phyloP scores from a whole-genome alignment of 129 eudicot species.

The Erigeron canadensis region DNA sequence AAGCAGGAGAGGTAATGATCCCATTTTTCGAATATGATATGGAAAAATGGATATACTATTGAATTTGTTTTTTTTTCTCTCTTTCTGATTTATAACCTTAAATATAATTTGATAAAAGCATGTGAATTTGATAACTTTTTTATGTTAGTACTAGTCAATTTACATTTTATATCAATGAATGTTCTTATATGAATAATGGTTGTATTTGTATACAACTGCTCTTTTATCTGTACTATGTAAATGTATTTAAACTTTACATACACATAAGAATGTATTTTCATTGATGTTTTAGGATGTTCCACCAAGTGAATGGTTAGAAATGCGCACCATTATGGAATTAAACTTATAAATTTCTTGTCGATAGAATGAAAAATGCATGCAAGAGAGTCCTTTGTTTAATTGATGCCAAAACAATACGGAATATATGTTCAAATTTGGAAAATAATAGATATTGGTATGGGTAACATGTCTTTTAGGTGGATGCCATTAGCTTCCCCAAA shows the following conservation, averaged over 20 bases:
- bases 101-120: neutral
- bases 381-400: constrained; percentile 11
- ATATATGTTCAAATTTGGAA: constrained; percentile 8
- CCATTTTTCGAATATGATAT: constrained; percentile 1
- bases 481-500: neutral
- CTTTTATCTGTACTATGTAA: neutral
- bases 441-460: neutral
- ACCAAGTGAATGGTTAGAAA: neutral
- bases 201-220: neutral
- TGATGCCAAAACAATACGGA: neutral
- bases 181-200: neutral
- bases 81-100: neutral
- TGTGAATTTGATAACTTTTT: neutral
- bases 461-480: neutral
- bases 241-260: neutral
- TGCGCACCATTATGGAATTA: neutral
- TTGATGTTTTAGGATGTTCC: constrained; percentile 9
- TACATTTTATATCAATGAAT: neutral
- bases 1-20: constrained; percentile 72
- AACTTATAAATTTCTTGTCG: neutral
- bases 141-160: neutral
- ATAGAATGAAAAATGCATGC: constrained; percentile 2
- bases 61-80: neutral
- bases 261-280: neutral
- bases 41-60: neutral